These are phyloP conservation scores for Aspergillus affinis DNA, from an alignment of 495 filamentous ascomycete species.

Conservation along the genomic window DNA sequence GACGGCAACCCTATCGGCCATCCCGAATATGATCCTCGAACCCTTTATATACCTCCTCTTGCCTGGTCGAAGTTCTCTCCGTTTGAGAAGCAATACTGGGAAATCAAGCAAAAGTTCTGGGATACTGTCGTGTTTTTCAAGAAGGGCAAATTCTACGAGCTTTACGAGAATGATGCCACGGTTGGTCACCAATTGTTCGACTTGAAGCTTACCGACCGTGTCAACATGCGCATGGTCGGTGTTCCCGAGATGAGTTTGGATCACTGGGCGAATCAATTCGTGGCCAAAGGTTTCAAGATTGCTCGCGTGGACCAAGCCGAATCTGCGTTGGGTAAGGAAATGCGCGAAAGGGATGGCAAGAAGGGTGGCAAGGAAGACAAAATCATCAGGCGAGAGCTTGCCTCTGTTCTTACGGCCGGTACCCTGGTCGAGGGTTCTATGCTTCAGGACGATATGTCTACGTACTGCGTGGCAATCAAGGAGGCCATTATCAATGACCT, in stretches of 20 bases:
- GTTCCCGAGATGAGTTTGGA: constrained; percentile 88
- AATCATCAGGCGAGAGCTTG: constrained; percentile 87
- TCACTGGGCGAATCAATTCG: constrained; percentile 92
- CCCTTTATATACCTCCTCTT: constrained; percentile 78
- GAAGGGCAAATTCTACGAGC: constrained; percentile 99
- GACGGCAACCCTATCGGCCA: constrained; percentile 77
- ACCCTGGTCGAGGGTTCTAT: constrained; percentile 94
- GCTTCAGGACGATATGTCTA: constrained; percentile 98
- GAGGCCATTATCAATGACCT: constrained; percentile 73
- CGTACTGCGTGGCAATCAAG: constrained; percentile 95
- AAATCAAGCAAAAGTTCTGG: constrained; percentile 98
- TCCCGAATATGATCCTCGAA: constrained; percentile 89
- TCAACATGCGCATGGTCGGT: constrained; percentile 99
- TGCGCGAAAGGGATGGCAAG: constrained; percentile 81
- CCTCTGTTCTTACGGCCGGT: constrained; percentile 85
- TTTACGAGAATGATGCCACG: constrained; percentile 97
- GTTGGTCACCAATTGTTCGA: constrained; percentile 97
- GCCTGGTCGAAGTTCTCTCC: constrained; percentile 80
- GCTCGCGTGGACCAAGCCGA: constrained; percentile 96
- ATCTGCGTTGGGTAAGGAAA: constrained; percentile 93
- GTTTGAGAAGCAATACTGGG: constrained; percentile 99
- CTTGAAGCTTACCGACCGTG: constrained; percentile 93
- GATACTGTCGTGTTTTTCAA: constrained; percentile 99
- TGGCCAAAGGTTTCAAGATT: constrained; percentile 93
- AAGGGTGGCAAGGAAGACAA: constrained; percentile 71